These are phyloP conservation scores for Furcasterigmium sp. DNA, from an alignment of 2,329 filamentous ascomycete genomes.

Conservation along the genomic window DNA sequence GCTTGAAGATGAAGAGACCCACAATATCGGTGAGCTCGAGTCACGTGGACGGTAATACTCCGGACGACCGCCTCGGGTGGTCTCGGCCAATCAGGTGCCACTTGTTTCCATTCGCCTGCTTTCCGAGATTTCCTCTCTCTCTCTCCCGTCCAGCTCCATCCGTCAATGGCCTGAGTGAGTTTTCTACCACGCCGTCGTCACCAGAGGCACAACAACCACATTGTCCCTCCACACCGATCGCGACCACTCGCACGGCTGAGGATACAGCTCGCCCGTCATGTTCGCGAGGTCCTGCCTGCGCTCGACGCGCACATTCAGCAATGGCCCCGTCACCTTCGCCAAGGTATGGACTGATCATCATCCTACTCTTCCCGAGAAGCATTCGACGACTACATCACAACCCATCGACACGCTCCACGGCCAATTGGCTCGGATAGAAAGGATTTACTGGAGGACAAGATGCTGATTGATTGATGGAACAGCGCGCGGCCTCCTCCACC, in stretches of 20 bases:
- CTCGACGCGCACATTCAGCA: slow-evolving; percentile 80
- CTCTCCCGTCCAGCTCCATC: slow-evolving; percentile 3
- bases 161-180: slow-evolving; percentile 1
- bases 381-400: slow-evolving; percentile 5
- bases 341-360: slow-evolving; percentile 56
- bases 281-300: slow-evolving; percentile 89
- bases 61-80: neutral
- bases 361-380: slow-evolving; percentile 7
- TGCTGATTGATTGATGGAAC: slow-evolving; percentile 12
- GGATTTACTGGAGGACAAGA: neutral
- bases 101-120: slow-evolving; percentile 1
- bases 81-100: neutral
- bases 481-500: slow-evolving; percentile 69
- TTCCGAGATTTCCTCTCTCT: slow-evolving; percentile 1
- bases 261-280: slow-evolving; percentile 61
- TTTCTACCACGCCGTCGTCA: slow-evolving; percentile 5
- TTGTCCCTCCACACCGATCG: slow-evolving; percentile 28
- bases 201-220: slow-evolving; percentile 21
- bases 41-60: neutral
- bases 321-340: slow-evolving; percentile 64
- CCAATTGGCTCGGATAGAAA: neutral
- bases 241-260: slow-evolving; percentile 28
- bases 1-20: too few relatives aligned
- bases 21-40: neutral
- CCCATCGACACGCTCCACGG: slow-evolving; percentile 12